Evolutionary conservation across 1,284 basidiomycete genomes (phyloP).

Genomic region (Apiotrichum sp.): DNA sequence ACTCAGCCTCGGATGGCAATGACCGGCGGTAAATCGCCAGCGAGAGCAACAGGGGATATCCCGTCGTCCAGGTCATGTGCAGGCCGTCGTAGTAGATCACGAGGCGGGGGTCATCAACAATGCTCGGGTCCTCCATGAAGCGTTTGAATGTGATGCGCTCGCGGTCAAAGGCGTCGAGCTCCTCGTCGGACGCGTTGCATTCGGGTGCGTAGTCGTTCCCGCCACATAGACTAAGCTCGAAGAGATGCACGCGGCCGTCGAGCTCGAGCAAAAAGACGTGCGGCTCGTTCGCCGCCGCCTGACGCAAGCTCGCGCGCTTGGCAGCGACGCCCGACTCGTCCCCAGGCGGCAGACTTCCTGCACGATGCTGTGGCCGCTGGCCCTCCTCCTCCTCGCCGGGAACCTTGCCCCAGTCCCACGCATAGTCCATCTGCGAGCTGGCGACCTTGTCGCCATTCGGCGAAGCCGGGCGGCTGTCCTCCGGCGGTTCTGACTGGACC

Average conservation of each 20-base stretch:
- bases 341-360: conserved; percentile 5
- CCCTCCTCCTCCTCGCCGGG: conserved; percentile 13
- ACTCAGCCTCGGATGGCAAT: conserved; percentile 17
- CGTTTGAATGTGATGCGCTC: conserved; percentile 50
- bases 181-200: conserved; percentile 22
- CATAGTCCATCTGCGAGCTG: conserved; percentile 32
- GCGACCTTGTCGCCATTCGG: conserved; percentile 2
- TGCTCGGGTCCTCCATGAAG: conserved; percentile 49
- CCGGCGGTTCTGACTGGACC: conserved; percentile 14
- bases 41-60: conserved; percentile 50
- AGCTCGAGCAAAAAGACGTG: conserved; percentile 50
- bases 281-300: conserved; percentile 45
- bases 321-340: background rate
- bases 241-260: conserved; percentile 44
- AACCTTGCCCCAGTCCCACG: conserved; percentile 43
- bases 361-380: conserved; percentile 2
- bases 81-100: conserved; percentile 49
- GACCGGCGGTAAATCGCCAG: conserved; percentile 50
- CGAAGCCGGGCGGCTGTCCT: conserved; percentile 12
- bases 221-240: conserved; percentile 50
- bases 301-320: conserved; percentile 32
- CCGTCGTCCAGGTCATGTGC: conserved; percentile 52
- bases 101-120: conserved; percentile 51
- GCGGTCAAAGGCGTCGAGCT: conserved; percentile 44
- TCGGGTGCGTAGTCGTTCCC: conserved; percentile 31